Conservation (phyloP, 306 rosid species). For the Quercus berberidifolia region DNA sequence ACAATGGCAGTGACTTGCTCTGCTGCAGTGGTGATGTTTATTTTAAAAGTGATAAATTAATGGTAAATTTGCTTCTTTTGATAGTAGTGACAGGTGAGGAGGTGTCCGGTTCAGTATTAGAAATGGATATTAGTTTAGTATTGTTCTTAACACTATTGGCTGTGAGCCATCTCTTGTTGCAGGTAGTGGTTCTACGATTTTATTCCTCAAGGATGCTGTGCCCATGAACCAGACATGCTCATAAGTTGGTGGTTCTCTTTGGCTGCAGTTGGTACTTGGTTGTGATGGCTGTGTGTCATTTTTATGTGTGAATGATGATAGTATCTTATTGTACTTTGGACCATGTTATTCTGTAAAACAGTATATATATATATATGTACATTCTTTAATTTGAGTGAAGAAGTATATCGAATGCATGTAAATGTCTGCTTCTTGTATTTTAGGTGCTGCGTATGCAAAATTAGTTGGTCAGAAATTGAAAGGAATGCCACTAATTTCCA, state of each 20-base stretch:
- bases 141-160: neutral
- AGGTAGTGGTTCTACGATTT: too few relatives aligned
- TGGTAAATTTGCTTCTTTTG: neutral
- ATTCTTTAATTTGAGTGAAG: neutral
- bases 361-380: neutral
- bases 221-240: too few relatives aligned
- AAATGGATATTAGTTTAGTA: neutral
- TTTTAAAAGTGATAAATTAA: neutral
- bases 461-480: slow-evolving; percentile 77
- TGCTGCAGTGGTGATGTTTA: too few relatives aligned
- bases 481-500: slow-evolving; percentile 80
- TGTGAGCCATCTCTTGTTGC: too few relatives aligned
- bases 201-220: too few relatives aligned
- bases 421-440: slow-evolving; percentile 2
- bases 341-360: neutral
- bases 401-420: slow-evolving; percentile 13
- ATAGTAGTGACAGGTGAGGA: neutral
- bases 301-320: neutral
- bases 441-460: slow-evolving; percentile 57
- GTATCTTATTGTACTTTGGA: neutral
- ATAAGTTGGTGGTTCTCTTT: too few relatives aligned
- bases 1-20: neutral
- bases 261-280: too few relatives aligned
- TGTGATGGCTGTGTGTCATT: neutral
- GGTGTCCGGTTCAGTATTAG: neutral